Evolutionary conservation across 805 yeast species (phyloP).

Genomic region (Blastobotrys peoriensis): DNA sequence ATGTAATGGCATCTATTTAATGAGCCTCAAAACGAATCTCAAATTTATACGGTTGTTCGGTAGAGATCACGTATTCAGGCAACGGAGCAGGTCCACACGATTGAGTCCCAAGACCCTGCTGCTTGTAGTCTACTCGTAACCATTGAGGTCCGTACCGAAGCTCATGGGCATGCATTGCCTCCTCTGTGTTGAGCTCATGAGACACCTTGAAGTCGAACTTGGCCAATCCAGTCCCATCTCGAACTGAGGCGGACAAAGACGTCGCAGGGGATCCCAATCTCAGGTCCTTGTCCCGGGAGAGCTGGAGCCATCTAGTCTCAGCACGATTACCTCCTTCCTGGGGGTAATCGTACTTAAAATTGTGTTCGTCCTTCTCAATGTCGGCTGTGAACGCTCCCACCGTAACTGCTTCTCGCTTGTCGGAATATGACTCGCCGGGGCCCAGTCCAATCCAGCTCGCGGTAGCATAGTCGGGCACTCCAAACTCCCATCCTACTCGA

Average conservation of each 20-base stretch:
- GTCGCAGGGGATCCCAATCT: not conserved
- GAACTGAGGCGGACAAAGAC: not conserved
- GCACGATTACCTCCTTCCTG: conserved; percentile 35
- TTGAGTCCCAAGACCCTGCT: conserved; percentile 26
- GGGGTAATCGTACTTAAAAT: conserved; percentile 30
- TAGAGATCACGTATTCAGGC: conserved; percentile 19
- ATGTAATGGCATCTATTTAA: no score
- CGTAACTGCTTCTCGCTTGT: conserved; percentile 27
- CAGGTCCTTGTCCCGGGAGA: conserved; percentile 2
- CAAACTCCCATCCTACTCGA: conserved; percentile 32
- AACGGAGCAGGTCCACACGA: conserved; percentile 27
- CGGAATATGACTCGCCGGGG: conserved; percentile 34
- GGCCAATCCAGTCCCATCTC: not conserved
- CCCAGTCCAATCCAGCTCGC: conserved; percentile 34
- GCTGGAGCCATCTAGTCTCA: conserved; percentile 29
- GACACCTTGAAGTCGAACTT: conserved; percentile 18
- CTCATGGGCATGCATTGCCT: conserved; percentile 25
- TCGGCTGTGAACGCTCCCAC: conserved; percentile 23
- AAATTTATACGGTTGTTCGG: no score
- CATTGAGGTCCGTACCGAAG: conserved; percentile 11
- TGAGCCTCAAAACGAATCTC: no score
- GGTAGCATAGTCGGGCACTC: conserved; percentile 14
- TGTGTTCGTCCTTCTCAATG: conserved; percentile 20
- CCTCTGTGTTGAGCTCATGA: conserved; percentile 14
- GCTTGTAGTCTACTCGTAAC: conserved; percentile 24